Evolutionary conservation across 2,329 filamentous ascomycete species (phyloP).

Genomic region (Microdochium nivale): DNA sequence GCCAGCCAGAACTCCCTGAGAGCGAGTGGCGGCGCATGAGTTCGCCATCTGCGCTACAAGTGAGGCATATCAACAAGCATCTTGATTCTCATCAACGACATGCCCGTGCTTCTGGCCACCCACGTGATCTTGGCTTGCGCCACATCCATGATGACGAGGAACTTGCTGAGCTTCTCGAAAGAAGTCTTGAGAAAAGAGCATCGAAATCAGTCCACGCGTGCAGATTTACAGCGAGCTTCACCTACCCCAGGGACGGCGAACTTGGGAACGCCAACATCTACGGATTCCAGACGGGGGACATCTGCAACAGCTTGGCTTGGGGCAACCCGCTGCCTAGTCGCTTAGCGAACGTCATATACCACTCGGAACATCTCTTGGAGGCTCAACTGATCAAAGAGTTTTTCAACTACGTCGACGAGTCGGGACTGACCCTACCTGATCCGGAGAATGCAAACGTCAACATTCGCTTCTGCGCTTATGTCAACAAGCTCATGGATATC

Average conservation of each 20-base stretch:
- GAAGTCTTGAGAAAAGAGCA: neutral
- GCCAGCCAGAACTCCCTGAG: neutral
- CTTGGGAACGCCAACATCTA: conserved; percentile 1
- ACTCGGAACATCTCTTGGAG: conserved; percentile 10
- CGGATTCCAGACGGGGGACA: conserved; percentile 3
- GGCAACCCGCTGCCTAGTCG: conserved; percentile 1
- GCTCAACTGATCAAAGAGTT: conserved; percentile 8
- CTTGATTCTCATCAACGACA: neutral
- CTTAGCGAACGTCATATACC: conserved; percentile 2
- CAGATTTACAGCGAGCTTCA: neutral
- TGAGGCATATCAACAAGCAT: neutral
- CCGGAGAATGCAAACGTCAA: too few species aligned
- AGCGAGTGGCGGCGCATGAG: neutral
- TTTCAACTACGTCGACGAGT: conserved; percentile 4
- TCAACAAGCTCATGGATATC: neutral
- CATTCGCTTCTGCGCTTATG: too few species aligned
- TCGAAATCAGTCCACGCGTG: neutral
- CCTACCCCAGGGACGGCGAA: neutral
- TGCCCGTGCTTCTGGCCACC: too few species aligned
- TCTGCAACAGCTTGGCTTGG: conserved; percentile 2
- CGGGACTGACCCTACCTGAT: too few species aligned
- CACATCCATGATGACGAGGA: neutral
- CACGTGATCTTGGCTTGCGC: neutral
- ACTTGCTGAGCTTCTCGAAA: neutral
- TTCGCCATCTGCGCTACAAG: neutral